Conservation (phyloP, 306 rosid genomes). For the Prosopis cineraria region DNA sequence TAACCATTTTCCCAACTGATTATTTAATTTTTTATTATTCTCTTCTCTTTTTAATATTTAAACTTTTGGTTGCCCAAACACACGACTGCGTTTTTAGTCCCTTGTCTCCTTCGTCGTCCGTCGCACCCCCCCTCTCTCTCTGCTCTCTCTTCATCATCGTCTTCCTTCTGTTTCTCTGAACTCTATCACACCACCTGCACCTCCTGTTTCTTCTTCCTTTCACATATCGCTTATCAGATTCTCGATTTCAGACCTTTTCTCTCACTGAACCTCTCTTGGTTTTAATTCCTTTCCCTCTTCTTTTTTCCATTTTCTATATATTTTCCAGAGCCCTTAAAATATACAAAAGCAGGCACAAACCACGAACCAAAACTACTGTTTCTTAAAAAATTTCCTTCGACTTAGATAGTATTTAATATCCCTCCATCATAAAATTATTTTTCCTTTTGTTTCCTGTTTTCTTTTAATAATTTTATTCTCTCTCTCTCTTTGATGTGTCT, state of each 20-base stretch:
- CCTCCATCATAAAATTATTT: conserved; percentile 43
- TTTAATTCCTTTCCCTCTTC: neutral
- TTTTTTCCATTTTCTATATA: neutral
- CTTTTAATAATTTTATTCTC: conserved; percentile 30
- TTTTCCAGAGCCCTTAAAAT: conserved; percentile 52
- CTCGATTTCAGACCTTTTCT: conserved; percentile 35
- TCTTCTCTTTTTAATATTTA: conserved; percentile 44
- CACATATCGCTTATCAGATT: neutral
- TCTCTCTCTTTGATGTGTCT: conserved; percentile 49
- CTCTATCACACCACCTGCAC: conserved; percentile 36
- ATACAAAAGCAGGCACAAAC: conserved; percentile 44
- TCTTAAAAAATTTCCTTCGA: conserved; percentile 26
- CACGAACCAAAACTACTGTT: conserved; percentile 33
- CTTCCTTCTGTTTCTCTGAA: conserved; percentile 55
- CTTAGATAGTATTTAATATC: conserved; percentile 21
- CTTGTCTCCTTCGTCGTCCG: conserved; percentile 32
- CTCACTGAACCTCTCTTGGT: too few species aligned
- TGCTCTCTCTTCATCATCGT: conserved; percentile 2
- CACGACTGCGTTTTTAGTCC: conserved; percentile 64
- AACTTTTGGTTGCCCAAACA: conserved; percentile 52
- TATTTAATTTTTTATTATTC: conserved; percentile 32
- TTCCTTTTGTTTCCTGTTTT: conserved; percentile 67
- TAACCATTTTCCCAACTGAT: conserved; percentile 44
- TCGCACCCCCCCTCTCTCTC: conserved; percentile 14
- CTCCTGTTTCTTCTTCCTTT: conserved; percentile 31